Conservation (phyloP, 1,139 yeast genomes). For the Taphrina pruni region DNA sequence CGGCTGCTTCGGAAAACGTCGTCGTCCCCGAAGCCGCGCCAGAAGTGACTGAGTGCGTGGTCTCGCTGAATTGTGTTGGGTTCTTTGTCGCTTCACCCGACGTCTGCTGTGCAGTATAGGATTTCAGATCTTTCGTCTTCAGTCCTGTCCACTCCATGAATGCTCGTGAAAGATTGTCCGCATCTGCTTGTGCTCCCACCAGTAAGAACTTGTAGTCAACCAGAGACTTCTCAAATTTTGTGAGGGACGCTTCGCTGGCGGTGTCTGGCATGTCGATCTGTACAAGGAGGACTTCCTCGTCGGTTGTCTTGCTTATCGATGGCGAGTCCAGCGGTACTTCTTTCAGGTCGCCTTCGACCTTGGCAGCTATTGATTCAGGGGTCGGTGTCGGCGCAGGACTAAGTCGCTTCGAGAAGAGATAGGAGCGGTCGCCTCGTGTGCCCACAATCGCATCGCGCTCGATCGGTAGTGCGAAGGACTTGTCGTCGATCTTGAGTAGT, state of each 20-base stretch:
- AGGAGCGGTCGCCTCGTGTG: slow-evolving; percentile 34
- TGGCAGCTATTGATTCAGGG: slow-evolving; percentile 3
- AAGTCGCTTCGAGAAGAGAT: slow-evolving; percentile 22
- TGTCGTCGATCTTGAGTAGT: slow-evolving; percentile 11
- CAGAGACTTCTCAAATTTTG: slow-evolving; percentile 20
- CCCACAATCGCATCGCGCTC: slow-evolving; percentile 35
- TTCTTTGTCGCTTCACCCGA: slow-evolving; percentile 15
- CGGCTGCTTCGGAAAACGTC: slow-evolving; percentile 15
- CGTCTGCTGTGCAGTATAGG: slow-evolving; percentile 7
- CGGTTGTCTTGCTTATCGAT: not conserved
- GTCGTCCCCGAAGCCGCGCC: slow-evolving; percentile 17
- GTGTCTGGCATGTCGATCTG: slow-evolving; percentile 23
- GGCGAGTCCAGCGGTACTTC: slow-evolving; percentile 13
- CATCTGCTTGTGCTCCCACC: slow-evolving; percentile 38
- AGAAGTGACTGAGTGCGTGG: slow-evolving; percentile 23
- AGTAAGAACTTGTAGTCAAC: slow-evolving; percentile 29
- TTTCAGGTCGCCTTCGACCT: slow-evolving; percentile 3
- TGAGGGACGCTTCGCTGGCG: slow-evolving; percentile 31
- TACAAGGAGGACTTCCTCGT: slow-evolving; percentile 6
- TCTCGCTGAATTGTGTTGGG: slow-evolving; percentile 27
- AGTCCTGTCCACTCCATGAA: slow-evolving; percentile 30
- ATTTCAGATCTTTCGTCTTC: slow-evolving; percentile 19
- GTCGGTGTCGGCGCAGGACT: slow-evolving; percentile 1
- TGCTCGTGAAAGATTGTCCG: slow-evolving; percentile 26
- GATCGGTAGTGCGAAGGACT: slow-evolving; percentile 26